Conservation (phyloP, 2,329 filamentous ascomycete species). For the Septoria linicola region DNA sequence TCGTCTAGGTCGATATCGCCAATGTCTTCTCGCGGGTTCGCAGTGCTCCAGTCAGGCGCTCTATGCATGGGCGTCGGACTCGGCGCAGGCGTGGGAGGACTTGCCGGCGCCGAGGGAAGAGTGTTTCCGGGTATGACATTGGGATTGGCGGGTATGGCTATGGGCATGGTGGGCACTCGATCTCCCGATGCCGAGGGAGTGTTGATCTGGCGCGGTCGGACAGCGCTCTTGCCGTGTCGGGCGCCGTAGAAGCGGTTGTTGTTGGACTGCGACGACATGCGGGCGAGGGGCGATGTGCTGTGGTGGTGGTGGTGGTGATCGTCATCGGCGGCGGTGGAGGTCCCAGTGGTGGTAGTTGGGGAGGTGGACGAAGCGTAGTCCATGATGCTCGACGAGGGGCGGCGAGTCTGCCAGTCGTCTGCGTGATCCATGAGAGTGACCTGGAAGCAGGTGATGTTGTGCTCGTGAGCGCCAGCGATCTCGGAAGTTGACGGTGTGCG, state of each 20-base stretch:
- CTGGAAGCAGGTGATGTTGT: not conserved
- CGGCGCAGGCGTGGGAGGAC: slow-evolving; percentile 66
- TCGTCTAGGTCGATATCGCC: slow-evolving; percentile 49
- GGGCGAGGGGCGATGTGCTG: slow-evolving; percentile 29
- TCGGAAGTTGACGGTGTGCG: too few relatives aligned
- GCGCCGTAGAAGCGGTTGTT: slow-evolving; percentile 36
- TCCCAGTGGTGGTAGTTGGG: slow-evolving; percentile 6
- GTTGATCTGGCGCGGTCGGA: slow-evolving; percentile 48
- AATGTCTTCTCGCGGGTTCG: slow-evolving; percentile 76
- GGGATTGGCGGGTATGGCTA: slow-evolving; percentile 47
- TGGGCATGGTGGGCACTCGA: slow-evolving; percentile 41
- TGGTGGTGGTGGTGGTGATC: too few relatives aligned
- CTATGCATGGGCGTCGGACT: slow-evolving; percentile 64
- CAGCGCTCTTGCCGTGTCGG: slow-evolving; percentile 38
- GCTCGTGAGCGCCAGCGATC: not conserved
- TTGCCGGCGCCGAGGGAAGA: slow-evolving; percentile 64
- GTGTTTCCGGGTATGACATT: slow-evolving; percentile 57
- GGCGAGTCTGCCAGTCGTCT: slow-evolving; percentile 3
- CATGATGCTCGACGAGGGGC: slow-evolving; percentile 32
- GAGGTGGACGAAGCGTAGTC: slow-evolving; percentile 35
- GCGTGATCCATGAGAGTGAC: slow-evolving; percentile 25
- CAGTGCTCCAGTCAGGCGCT: slow-evolving; percentile 72
- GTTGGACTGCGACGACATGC: slow-evolving; percentile 35
- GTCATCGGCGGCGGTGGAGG: slow-evolving; percentile 20
- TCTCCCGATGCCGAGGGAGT: slow-evolving; percentile 38